Conservation (phyloP, 805 yeast species). For the Yarrowia osloensis region DNA sequence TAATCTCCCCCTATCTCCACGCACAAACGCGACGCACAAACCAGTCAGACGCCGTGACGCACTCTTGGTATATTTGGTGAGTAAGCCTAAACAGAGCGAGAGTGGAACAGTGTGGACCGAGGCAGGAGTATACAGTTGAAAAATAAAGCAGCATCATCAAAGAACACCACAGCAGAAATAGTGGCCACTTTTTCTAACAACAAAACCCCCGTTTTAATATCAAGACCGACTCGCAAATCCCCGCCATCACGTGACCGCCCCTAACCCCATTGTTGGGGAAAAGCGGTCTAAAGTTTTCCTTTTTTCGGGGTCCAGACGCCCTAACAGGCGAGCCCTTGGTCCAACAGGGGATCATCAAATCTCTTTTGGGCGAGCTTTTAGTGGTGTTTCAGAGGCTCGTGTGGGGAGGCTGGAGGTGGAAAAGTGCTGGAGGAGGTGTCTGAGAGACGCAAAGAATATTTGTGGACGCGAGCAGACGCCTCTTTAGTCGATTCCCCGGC, state of each 20-base stretch:
- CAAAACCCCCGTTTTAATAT: no score
- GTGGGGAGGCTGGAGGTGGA: neutral
- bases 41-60: no score
- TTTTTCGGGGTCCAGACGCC: neutral
- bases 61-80: no score
- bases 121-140: no score
- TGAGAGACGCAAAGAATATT: neutral
- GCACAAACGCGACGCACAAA: no score
- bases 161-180: no score
- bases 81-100: no score
- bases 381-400: neutral
- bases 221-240: no score
- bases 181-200: no score
- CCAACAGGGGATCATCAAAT: conserved; percentile 1
- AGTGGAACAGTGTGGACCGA: no score
- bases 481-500: neutral
- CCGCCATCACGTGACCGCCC: neutral
- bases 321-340: conserved; percentile 1
- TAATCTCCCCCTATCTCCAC: no score
- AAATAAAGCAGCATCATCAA: no score
- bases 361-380: neutral
- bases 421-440: neutral
- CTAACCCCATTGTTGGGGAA: conserved; percentile 13
- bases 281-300: neutral
- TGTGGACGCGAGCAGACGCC: neutral